Evolutionary conservation across 2,329 filamentous ascomycete species (phyloP).

Genomic region (Cladosporium phlei): DNA sequence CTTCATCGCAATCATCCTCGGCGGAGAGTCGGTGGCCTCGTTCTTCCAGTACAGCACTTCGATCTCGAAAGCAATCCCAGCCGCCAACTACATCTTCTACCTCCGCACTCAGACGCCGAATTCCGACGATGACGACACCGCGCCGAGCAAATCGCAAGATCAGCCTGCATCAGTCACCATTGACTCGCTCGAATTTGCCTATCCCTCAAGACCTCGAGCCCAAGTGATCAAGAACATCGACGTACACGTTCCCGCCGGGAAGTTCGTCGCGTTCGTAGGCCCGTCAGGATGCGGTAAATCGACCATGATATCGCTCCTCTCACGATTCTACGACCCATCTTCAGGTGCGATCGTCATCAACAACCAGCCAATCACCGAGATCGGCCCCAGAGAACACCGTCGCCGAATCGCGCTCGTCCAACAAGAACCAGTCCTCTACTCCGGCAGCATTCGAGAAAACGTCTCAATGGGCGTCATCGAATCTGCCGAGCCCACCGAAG

Average conservation of each 20-base stretch:
- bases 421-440: constrained; percentile 45
- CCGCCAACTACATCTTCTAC: constrained; percentile 44
- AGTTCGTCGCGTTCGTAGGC: constrained; percentile 67
- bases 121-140: constrained; percentile 25
- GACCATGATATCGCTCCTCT: constrained; percentile 58
- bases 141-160: constrained; percentile 28
- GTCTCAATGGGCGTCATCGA: constrained; percentile 24
- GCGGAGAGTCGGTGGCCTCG: constrained; percentile 62
- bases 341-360: constrained; percentile 57
- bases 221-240: constrained; percentile 35
- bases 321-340: constrained; percentile 65
- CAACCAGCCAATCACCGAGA: constrained; percentile 29
- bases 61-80: constrained; percentile 33
- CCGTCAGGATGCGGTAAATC: constrained; percentile 69
- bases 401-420: constrained; percentile 40
- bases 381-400: constrained; percentile 38
- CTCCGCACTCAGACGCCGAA: constrained; percentile 35
- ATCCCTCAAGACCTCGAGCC: constrained; percentile 35
- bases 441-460: constrained; percentile 41
- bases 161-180: constrained; percentile 25
- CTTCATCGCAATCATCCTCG: constrained; percentile 61
- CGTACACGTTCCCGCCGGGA: constrained; percentile 32
- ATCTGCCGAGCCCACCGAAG: constrained; percentile 10
- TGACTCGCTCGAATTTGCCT: constrained; percentile 35
- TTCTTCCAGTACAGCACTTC: constrained; percentile 57